Conservation (phyloP, 352 stramenopile genomes). For the Phytopythium ostracodes region DNA sequence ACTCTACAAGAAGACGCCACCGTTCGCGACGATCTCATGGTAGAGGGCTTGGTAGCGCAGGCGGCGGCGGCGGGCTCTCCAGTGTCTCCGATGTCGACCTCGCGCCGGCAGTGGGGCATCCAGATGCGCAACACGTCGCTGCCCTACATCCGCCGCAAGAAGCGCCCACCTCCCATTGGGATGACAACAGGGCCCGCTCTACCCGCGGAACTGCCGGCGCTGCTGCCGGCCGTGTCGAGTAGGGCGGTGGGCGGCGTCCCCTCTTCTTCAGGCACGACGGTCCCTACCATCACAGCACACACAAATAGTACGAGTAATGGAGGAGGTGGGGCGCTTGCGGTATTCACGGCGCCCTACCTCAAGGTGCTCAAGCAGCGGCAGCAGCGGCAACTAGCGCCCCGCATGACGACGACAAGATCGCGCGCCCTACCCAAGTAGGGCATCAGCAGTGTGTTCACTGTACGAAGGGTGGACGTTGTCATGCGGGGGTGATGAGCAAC, state of each 20-base stretch:
- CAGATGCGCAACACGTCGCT: constrained; percentile 53
- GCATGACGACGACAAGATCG: constrained; percentile 1
- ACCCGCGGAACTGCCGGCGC: neutral
- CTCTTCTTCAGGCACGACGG: neutral
- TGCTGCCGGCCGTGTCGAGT: constrained; percentile 18
- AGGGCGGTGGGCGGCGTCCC: constrained; percentile 11
- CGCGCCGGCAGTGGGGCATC: constrained; percentile 46
- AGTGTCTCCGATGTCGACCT: constrained; percentile 10
- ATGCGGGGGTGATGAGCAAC: no score
- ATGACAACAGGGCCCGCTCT: neutral
- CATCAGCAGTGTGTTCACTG: no score
- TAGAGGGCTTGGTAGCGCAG: neutral
- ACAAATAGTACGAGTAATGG: neutral
- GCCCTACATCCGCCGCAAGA: constrained; percentile 70
- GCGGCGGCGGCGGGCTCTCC: constrained; percentile 1
- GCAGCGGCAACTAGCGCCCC: neutral
- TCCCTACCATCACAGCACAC: constrained; percentile 2
- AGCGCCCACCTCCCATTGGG: constrained; percentile 25
- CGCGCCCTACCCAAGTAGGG: neutral
- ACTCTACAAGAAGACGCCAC: neutral
- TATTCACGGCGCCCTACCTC: constrained; percentile 53
- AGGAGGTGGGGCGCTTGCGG: constrained; percentile 8
- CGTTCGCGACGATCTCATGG: neutral
- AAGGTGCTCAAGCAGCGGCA: constrained; percentile 72
- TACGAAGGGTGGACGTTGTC: no score